Percentiles rank a stretch among this genome's conserved stretches.
These are phyloP conservation scores for Microstegium vimineum DNA, from an alignment of 176 grass and related monocot genomes.

Conservation along the genomic window DNA sequence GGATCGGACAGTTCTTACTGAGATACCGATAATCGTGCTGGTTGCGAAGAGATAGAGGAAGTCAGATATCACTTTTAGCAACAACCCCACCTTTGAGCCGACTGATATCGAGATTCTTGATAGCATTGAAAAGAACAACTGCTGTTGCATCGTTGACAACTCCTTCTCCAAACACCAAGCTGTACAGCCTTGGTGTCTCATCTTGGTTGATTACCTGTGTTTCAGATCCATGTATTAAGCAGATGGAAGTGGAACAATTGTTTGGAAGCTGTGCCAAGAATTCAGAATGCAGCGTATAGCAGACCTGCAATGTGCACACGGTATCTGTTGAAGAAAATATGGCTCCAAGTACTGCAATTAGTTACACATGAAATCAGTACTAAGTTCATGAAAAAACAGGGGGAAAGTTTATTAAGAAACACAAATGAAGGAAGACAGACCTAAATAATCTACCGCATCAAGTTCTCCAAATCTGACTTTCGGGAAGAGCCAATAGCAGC, in stretches of 20 bases:
- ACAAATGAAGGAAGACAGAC: conserved; percentile 15
- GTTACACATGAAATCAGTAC: not conserved
- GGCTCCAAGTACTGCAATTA: conserved; percentile 66
- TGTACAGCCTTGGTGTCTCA: conserved; percentile 82
- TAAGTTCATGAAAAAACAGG: not conserved
- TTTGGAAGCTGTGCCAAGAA: not conserved
- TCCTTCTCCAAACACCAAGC: conserved; percentile 95
- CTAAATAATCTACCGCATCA: conserved; percentile 58
- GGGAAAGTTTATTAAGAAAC: not conserved
- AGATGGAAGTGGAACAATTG: not conserved
- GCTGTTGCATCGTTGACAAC: conserved; percentile 86
- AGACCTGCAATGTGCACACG: conserved; percentile 80
- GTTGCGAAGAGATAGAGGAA: conserved; percentile 76
- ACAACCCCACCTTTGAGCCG: conserved; percentile 42
- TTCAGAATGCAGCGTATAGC: not conserved
- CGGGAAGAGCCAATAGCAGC: conserved; percentile 73
- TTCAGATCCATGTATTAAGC: not conserved
- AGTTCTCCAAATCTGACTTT: conserved; percentile 69
- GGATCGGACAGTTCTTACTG: conserved; percentile 61
- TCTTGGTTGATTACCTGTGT: conserved; percentile 84
- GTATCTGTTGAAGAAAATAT: conserved; percentile 95
- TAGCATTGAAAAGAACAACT: conserved; percentile 85
- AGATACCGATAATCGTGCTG: conserved; percentile 73
- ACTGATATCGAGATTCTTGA: conserved; percentile 67
- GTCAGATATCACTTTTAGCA: conserved; percentile 56